Conservation (phyloP, 2,329 filamentous ascomycete genomes). For the Colletotrichum orbiculare region DNA sequence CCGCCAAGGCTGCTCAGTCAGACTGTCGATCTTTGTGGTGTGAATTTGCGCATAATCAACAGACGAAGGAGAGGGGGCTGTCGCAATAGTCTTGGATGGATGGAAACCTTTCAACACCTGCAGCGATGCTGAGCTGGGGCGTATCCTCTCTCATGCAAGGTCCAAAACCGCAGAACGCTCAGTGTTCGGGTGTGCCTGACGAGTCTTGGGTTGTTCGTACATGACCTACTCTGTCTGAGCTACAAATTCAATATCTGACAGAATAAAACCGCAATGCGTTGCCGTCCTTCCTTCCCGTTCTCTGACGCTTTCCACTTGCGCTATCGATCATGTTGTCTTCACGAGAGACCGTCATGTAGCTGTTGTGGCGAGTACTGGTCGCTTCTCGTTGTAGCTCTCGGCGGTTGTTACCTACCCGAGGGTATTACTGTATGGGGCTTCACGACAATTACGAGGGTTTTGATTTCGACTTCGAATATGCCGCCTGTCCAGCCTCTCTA, state of each 20-base stretch:
- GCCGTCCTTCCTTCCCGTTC: neutral
- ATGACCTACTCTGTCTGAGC: conserved; percentile 17
- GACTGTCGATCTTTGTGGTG: neutral
- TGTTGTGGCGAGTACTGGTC: too few relatives aligned
- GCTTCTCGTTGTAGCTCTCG: too few relatives aligned
- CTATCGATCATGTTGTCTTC: too few relatives aligned
- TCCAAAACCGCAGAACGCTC: conserved; percentile 10
- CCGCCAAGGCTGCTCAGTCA: neutral
- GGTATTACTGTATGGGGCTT: too few relatives aligned
- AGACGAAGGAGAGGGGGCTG: neutral
- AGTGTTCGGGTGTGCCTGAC: conserved; percentile 2
- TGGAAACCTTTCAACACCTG: neutral
- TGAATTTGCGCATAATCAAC: neutral
- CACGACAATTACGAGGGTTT: too few relatives aligned
- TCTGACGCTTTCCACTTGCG: neutral
- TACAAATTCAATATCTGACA: conserved; percentile 20
- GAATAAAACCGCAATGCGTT: conserved; percentile 9
- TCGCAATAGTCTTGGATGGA: neutral
- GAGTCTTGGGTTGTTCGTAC: conserved; percentile 12
- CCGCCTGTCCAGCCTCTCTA: too few relatives aligned
- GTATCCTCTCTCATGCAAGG: conserved; percentile 22
- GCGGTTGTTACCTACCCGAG: too few relatives aligned
- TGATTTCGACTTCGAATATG: too few relatives aligned
- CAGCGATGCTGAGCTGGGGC: conserved; percentile 16
- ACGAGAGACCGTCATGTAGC: too few relatives aligned